Evolutionary conservation across 306 rosid species (phyloP), one percentile per base, ranked within the genome.

Genomic region (Prosopis cineraria): DNA sequence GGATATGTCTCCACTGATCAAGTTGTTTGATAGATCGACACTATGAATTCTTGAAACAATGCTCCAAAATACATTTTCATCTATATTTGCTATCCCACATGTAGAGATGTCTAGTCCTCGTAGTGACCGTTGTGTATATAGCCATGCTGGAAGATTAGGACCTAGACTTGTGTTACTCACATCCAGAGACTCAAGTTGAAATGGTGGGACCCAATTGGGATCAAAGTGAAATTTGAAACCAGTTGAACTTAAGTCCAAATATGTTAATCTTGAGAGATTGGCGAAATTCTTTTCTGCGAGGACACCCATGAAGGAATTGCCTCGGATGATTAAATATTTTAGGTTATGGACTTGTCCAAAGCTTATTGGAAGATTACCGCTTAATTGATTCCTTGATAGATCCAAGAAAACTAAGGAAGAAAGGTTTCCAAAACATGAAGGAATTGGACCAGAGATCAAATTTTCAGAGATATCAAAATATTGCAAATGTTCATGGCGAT

Each of bases 371-470:
- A 80, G 79, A 68, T 19, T 68, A 13, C 80, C 80, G n/a, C 5
- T 69, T 59, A 76, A 34, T 17, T 22, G 55, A 62, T 44, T 41
- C 17, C 56, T 37, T 20, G 74, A 40, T 43, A 81, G 0, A 5
- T 12, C 9, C 8, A 81, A 81, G 1, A n/a, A 14, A 29, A 40
- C 30, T 31, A 81, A 39, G 41, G 85, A 76, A 36, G 81, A 81
- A 9, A 81, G 58, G 30, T 84, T 84, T 59, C 86, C 85, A 3
- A 87, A 39, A 0, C 81, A 50, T 19, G 81, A 33, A 6, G 88
- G 88, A 41, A 87, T 73, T 3, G 73, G 9, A 69, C 85, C 86
- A 12, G 31, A 48, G 73, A 87, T 79, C 7, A 41, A 45, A 50
- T 84, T 87, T 4, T 9, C 1, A 60, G 69, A 17, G 10, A 87